A percentile compares a stretch with the other conserved stretches of the same genome.
phyloP scores from a whole-genome alignment of 2,329 filamentous ascomycete species.

The Nemania sp. region DNA sequence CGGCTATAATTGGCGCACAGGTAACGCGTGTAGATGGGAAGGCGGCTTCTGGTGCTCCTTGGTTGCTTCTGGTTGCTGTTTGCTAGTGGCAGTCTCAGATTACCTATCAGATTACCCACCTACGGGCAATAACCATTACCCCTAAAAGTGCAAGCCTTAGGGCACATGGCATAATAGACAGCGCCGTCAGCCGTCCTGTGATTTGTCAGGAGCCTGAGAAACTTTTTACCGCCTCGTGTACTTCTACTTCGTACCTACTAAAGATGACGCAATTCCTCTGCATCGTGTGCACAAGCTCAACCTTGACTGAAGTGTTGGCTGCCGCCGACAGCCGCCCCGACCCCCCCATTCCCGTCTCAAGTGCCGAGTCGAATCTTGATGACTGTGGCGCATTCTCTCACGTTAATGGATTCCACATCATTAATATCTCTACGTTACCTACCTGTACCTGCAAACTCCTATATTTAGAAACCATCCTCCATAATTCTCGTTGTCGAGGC shows the following conservation, averaged over 20 bases:
- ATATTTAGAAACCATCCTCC: neutral
- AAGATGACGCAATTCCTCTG: constrained; percentile 29
- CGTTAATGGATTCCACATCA: constrained; percentile 16
- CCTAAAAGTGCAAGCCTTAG: neutral
- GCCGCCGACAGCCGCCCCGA: constrained; percentile 26
- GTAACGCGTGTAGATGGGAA: too few species aligned
- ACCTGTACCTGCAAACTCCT: neutral
- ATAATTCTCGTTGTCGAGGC: neutral
- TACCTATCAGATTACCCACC: neutral
- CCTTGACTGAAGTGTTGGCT: constrained; percentile 18
- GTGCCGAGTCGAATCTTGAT: neutral
- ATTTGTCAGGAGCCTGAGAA: constrained; percentile 28
- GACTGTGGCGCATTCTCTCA: constrained; percentile 5
- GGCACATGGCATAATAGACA: neutral
- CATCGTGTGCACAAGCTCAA: constrained; percentile 18
- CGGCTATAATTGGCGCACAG: too few species aligned
- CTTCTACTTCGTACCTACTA: neutral
- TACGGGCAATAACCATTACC: too few species aligned
- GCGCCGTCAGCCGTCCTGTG: constrained; percentile 28
- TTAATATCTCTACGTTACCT: too few species aligned
- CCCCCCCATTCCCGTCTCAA: neutral
- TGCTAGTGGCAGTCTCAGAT: neutral
- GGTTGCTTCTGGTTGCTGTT: too few species aligned
- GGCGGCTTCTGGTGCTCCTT: too few species aligned
- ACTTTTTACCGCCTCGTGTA: too few species aligned